Evolutionary conservation across 2,329 filamentous ascomycete genomes (phyloP).

Genomic region (Fusarium verrucosum): DNA sequence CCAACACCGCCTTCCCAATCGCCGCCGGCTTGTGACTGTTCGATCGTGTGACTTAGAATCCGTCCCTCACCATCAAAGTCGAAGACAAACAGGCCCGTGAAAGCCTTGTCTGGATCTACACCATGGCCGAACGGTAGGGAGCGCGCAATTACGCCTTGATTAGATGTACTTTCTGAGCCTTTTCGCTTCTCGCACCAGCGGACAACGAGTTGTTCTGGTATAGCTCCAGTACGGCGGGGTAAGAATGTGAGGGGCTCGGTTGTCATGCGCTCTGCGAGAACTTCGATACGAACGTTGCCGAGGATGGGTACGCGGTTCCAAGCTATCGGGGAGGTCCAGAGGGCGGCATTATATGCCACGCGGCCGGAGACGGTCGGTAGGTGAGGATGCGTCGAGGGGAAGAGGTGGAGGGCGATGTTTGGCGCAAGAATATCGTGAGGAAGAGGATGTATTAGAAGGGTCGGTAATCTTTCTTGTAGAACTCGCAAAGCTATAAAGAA

Average conservation of each 20-base stretch:
- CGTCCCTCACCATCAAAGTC: conserved; percentile 90
- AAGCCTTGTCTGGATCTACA: conserved; percentile 73
- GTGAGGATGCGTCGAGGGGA: conserved; percentile 82
- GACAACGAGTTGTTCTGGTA: conserved; percentile 54
- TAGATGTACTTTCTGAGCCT: conserved; percentile 48
- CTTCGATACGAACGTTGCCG: conserved; percentile 87
- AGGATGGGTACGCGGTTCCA: conserved; percentile 94
- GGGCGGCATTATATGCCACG: conserved; percentile 88
- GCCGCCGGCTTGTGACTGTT: conserved; percentile 85
- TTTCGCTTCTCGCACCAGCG: conserved; percentile 88
- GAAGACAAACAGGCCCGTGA: conserved; percentile 92
- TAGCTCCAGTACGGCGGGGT: conserved; percentile 61
- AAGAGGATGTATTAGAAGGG: conserved; percentile 71
- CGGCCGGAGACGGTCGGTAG: conserved; percentile 92
- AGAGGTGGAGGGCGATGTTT: conserved; percentile 75
- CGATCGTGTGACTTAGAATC: conserved; percentile 88
- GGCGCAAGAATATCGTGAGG: conserved; percentile 81
- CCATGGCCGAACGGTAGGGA: conserved; percentile 50
- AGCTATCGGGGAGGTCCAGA: conserved; percentile 95
- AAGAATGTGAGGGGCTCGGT: conserved; percentile 62
- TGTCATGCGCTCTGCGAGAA: conserved; percentile 89
- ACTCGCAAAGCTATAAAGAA: conserved; percentile 64
- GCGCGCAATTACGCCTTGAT: conserved; percentile 55
- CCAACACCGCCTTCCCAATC: conserved; percentile 84
- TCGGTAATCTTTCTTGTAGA: conserved; percentile 73